Conservation (phyloP, 768 basidiomycete species). For the Tricholoma terreum region DNA sequence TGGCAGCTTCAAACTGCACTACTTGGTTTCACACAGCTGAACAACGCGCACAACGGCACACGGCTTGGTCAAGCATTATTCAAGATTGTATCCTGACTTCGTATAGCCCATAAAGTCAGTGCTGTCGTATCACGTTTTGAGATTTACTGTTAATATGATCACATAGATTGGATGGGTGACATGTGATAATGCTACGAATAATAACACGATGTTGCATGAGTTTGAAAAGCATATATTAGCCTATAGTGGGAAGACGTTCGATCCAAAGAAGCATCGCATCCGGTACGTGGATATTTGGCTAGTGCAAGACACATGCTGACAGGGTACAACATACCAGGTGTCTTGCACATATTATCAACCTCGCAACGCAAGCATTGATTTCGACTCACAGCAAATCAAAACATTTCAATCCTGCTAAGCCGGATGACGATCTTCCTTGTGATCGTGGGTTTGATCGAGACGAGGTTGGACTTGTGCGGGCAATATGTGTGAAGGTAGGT, state of each 20-base stretch:
- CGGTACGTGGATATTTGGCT: constrained; percentile 26
- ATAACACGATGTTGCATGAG: constrained; percentile 28
- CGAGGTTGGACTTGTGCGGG: constrained; percentile 14
- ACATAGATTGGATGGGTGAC: no score
- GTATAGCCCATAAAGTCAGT: constrained; percentile 19
- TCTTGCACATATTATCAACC: no score
- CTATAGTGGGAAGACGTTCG: constrained; percentile 13
- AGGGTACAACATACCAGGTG: neutral
- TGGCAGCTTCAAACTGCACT: no score
- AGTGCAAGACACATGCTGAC: constrained; percentile 2
- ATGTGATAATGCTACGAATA: no score
- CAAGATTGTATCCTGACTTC: constrained; percentile 38
- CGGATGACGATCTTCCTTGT: neutral
- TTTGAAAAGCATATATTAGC: constrained; percentile 30
- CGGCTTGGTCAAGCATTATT: no score
- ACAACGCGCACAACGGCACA: no score
- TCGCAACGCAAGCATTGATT: no score
- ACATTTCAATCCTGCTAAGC: neutral
- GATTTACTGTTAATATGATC: constrained; percentile 30
- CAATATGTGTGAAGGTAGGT: neutral
- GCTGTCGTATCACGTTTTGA: constrained; percentile 25
- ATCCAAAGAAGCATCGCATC: constrained; percentile 20
- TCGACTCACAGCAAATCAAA: no score
- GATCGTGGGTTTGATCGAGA: constrained; percentile 1
- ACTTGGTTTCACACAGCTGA: no score